phyloP scores from a whole-genome alignment of 2,329 filamentous ascomycete species.

The Epichloe festucae region DNA sequence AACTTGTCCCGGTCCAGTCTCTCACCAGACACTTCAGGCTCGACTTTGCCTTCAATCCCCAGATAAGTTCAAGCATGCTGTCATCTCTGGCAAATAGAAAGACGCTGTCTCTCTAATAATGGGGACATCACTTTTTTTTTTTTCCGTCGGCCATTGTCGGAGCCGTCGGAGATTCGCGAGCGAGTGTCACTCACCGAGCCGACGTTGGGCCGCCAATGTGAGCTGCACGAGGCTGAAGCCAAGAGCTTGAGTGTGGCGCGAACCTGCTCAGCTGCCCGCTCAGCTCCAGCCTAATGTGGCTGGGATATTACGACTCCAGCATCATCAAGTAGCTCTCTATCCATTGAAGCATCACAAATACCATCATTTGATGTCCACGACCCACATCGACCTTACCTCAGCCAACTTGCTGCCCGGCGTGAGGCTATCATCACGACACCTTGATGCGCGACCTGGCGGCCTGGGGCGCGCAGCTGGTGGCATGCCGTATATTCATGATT shows the following conservation, averaged over 20 bases:
- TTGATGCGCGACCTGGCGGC: background rate
- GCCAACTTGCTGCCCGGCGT: background rate
- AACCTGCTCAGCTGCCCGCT: background rate
- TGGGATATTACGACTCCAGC: background rate
- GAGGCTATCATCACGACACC: background rate
- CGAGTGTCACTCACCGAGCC: conserved; percentile 9
- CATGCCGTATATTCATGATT: background rate
- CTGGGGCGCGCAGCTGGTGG: background rate
- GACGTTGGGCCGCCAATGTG: conserved; percentile 4
- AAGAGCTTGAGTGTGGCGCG: conserved; percentile 6
- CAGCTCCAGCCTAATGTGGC: conserved; percentile 1
- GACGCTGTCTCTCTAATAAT: no score
- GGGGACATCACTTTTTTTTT: background rate
- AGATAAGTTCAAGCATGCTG: no score
- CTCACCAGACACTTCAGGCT: background rate
- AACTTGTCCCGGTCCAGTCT: background rate
- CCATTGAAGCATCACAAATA: background rate
- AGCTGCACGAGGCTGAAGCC: background rate
- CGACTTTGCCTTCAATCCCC: background rate
- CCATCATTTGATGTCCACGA: background rate
- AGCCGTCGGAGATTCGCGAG: conserved; percentile 17
- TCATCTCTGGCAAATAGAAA: no score
- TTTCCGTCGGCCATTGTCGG: conserved; percentile 15
- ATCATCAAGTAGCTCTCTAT: background rate
- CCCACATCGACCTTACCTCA: background rate